phyloP scores from a whole-genome alignment of 176 grass and related monocot species.

The Aechmea fasciata region DNA sequence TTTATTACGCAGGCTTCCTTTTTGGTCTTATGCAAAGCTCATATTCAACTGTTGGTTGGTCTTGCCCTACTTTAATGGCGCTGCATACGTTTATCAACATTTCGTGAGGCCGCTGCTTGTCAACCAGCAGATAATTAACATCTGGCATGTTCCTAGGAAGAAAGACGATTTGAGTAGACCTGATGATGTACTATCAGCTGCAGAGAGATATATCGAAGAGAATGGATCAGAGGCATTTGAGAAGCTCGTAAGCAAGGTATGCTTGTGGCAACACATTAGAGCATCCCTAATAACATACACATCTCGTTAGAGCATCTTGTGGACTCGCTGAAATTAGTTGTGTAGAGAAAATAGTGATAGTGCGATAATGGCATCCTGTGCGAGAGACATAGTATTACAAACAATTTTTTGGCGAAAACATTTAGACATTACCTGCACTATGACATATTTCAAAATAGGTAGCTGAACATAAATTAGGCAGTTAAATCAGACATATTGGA shows the following conservation, averaged over 20 bases:
- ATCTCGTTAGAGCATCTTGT: too few species aligned
- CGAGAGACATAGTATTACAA: too few species aligned
- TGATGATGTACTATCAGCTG: conserved; percentile 80
- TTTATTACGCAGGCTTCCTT: conserved; percentile 52
- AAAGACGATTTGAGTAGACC: conserved; percentile 37
- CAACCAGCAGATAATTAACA: conserved; percentile 66
- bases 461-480: too few species aligned
- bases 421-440: too few species aligned
- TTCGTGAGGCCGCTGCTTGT: conserved; percentile 74
- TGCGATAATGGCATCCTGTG: too few species aligned
- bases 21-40: conserved; percentile 92
- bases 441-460: too few species aligned
- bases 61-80: conserved; percentile 80
- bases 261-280: conserved; percentile 9
- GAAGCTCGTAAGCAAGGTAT: conserved; percentile 86
- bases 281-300: too few species aligned
- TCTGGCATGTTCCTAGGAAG: conserved; percentile 54
- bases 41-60: conserved; percentile 94
- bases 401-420: too few species aligned
- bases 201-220: conserved; percentile 83
- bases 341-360: not conserved
- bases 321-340: conserved; percentile 8
- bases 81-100: conserved; percentile 84
- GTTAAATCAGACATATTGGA: too few species aligned
- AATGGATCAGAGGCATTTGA: conserved; percentile 92